Evolutionary conservation across 129 eudicot species (phyloP), one percentile per base, ranked within the genome.

Genomic region (Erigeron canadensis): DNA sequence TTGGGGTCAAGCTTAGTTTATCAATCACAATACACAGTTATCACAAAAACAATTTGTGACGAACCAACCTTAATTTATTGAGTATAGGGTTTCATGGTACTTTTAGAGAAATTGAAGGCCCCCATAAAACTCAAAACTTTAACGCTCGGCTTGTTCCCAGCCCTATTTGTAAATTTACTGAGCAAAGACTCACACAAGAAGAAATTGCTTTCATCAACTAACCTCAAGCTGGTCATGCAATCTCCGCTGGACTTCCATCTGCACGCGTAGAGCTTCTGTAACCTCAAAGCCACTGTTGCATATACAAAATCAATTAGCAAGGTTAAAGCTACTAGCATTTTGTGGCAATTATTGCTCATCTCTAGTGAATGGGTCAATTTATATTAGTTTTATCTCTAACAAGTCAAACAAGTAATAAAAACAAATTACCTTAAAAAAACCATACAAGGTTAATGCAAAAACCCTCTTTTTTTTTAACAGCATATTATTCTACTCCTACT

Each of bases 141-240:
- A 21, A 7, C 63, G 34, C 34, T 28, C 1, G 34, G 34, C 34
- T 10, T 0, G 23, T 53, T 53, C 4, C 10, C 58, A 53, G 16
- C 23, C 23, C 58, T 7, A 53, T 0, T 5, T 53, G 8, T 10
- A 53, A n/a, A 10, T 53, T 22, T 5, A 61, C 11, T 13, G 56
- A 13, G 57, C 41, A 23, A 18, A 58, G 18, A 5, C 16, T 5
- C 8, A 10, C 34, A 2, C 21, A 10, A 17, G 10, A 59, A 16
- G 56, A 18, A 62, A 17, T 19, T 63, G 23, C 15, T 46, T 57
- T 58, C 12, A 62, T 56, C 21, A 9, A 73, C 86, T 46, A 60
- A 89, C 96, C 96, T 89, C 96, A 22, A 89, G 88, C 60, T 89
- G 96, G 50, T 89, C 90, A 21, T 89, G 96, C 72, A 89, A 75